Evolutionary conservation across 2,329 filamentous ascomycete species (phyloP).

Genomic region (Peltaster fructicola): DNA sequence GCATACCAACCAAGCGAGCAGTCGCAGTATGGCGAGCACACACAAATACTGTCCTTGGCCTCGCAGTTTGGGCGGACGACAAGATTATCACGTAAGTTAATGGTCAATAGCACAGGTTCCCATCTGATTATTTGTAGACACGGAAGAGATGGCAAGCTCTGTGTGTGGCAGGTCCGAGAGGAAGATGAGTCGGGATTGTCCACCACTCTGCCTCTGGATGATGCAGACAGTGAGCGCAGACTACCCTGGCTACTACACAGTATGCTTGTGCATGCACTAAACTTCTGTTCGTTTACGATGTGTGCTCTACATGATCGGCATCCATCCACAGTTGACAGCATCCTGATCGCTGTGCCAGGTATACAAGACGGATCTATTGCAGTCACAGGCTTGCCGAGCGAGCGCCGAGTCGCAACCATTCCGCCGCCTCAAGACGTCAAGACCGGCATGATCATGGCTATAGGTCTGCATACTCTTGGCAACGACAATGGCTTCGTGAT

Average conservation of each 20-base stretch:
- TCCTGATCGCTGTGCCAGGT: conserved; percentile 61
- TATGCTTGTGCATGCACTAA: conserved; percentile 77
- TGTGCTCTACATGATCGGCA: conserved; percentile 21
- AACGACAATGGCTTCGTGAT: conserved; percentile 37
- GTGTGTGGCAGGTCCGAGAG: conserved; percentile 58
- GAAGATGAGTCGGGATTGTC: conserved; percentile 48
- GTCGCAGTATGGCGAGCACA: conserved; percentile 79
- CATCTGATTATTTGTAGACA: conserved; percentile 40
- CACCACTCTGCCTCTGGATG: conserved; percentile 52
- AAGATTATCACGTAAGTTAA: conserved; percentile 63
- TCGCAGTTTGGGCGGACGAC: conserved; percentile 54
- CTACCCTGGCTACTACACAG: conserved; percentile 76
- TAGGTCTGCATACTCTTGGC: conserved; percentile 31
- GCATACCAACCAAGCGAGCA: conserved; percentile 62
- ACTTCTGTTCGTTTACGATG: conserved; percentile 74
- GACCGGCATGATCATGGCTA: conserved; percentile 74
- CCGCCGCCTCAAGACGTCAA: conserved; percentile 32
- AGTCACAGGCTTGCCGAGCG: conserved; percentile 64
- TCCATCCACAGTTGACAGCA: conserved; percentile 13
- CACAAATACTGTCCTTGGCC: conserved; percentile 54
- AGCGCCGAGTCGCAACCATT: conserved; percentile 47
- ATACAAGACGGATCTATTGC: conserved; percentile 43
- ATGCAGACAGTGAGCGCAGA: conserved; percentile 28
- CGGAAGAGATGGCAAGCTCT: conserved; percentile 71
- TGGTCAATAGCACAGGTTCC: conserved; percentile 2